Conservation (phyloP, 2,329 filamentous ascomycete species). For the Ceratocystis ficicola region DNA sequence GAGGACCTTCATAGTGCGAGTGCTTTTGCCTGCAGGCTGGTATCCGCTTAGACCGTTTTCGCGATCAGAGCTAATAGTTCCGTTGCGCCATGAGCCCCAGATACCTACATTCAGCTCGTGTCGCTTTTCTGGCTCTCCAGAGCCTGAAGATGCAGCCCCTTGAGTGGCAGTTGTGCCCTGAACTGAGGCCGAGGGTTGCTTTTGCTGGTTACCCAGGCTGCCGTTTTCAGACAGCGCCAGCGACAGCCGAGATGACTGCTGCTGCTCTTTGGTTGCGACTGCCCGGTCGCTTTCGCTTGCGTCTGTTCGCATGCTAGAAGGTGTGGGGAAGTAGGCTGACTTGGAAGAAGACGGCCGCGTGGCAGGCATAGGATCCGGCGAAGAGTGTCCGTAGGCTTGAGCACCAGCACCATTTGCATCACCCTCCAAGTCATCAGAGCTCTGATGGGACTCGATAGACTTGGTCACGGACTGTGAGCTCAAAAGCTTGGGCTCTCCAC, state of each 20-base stretch:
- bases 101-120: slow-evolving; percentile 36
- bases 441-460: slow-evolving; percentile 8
- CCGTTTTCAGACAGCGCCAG: slow-evolving; percentile 19
- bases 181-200: slow-evolving; percentile 17
- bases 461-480: slow-evolving; percentile 15
- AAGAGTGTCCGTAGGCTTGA: slow-evolving; percentile 24
- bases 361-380: slow-evolving; percentile 23
- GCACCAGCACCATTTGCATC: not conserved
- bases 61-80: slow-evolving; percentile 39
- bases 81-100: slow-evolving; percentile 60
- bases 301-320: slow-evolving; percentile 17
- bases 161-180: slow-evolving; percentile 26
- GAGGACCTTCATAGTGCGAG: slow-evolving; percentile 78
- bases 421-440: not conserved
- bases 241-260: not conserved
- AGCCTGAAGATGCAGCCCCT: slow-evolving; percentile 25
- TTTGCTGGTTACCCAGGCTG: slow-evolving; percentile 12
- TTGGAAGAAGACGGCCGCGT: slow-evolving; percentile 14
- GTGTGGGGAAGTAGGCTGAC: slow-evolving; percentile 17
- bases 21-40: slow-evolving; percentile 50
- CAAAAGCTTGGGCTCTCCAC: slow-evolving; percentile 28
- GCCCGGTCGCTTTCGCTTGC: slow-evolving; percentile 15
- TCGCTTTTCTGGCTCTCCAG: slow-evolving; percentile 13
- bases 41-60: slow-evolving; percentile 45
- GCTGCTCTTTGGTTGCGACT: not conserved